Evolutionary conservation across 2,329 filamentous ascomycete species (phyloP), one percentile per base, ranked within the genome.

Genomic region (Paracamarosporium sp.): DNA sequence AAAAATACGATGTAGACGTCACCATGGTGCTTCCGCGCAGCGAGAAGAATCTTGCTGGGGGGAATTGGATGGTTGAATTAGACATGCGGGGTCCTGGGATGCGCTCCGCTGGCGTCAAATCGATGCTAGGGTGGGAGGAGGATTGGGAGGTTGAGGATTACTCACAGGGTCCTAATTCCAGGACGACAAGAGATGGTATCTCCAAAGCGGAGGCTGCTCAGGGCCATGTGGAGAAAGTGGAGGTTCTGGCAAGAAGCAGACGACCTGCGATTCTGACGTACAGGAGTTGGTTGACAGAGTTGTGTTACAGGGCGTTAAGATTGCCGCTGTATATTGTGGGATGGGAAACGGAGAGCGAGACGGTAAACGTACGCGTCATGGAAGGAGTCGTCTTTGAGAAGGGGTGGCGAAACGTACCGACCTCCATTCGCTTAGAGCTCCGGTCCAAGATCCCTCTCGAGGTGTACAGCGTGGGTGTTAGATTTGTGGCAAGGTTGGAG

Each of bases 31-130:
- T 99, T 61, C 95, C 95, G 17, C 88, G 89, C 38, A 95, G 92
- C 2, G 88, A 87, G 0, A 78, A 83, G 1, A 99, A 99, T 69
- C 78, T 90, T 22, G 85, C 85, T 2, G 85, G 86, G 13, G 95
- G 95, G 27, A 98, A 98, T 79, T 98, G 97, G 82, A 99, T 99
- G 95, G 81, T 98, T 17, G 89, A 91, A 45, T 80, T 97, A 15
- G 85, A 87, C 59, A 85, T 97, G 50, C 83, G 91, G 48, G 76
- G 69, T 0, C 69, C 71, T 0, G 48, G 55, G 2, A 53, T 52
- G 2, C 46, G 56, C 0, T 60, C 57, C 1, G 51, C 50, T 2
- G 59, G 61, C 20, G 47, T 62, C 11, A 70, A 64, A 48, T 57
- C 60, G 6, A 36, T 67, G 41, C 53, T 75, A 7, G 70, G 67